These are phyloP conservation scores for Candida easanensis DNA, from an alignment of 805 yeast genomes.

Conservation along the genomic window DNA sequence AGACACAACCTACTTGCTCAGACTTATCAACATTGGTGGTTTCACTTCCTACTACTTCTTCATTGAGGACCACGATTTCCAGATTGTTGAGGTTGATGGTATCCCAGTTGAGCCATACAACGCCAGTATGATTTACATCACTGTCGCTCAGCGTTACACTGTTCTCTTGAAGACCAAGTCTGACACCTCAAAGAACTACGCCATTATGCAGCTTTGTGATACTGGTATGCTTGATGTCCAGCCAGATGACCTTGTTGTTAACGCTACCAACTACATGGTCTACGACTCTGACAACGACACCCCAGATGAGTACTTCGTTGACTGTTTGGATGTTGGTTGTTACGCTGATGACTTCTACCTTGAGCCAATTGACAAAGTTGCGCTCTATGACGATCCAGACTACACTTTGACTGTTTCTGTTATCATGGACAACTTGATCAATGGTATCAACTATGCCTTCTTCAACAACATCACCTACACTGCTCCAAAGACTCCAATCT, in stretches of 20 bases:
- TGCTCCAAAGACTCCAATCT: constrained; percentile 69
- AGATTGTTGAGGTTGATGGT: constrained; percentile 92
- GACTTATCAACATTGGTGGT: constrained; percentile 85
- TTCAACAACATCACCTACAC: constrained; percentile 66
- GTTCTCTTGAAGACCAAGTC: constrained; percentile 73
- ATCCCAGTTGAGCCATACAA: constrained; percentile 72
- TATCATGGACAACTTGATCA: constrained; percentile 63
- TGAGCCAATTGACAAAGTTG: constrained; percentile 57
- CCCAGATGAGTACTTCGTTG: constrained; percentile 41
- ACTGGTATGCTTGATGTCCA: constrained; percentile 74
- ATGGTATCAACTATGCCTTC: constrained; percentile 76
- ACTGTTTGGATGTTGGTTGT: constrained; percentile 44
- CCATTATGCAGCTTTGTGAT: constrained; percentile 81
- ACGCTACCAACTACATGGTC: constrained; percentile 71
- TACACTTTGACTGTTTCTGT: constrained; percentile 68
- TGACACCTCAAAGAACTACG: constrained; percentile 62
- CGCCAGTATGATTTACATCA: constrained; percentile 70
- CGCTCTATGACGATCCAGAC: constrained; percentile 64
- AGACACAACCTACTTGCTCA: constrained; percentile 75
- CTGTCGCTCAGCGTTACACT: constrained; percentile 91
- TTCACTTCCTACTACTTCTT: constrained; percentile 87
- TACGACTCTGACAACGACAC: constrained; percentile 47
- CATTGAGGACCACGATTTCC: constrained; percentile 84
- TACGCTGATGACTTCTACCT: constrained; percentile 78
- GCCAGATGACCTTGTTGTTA: constrained; percentile 63